Evolutionary conservation across 768 basidiomycete genomes (phyloP).

Genomic region (Lentinula sp.): DNA sequence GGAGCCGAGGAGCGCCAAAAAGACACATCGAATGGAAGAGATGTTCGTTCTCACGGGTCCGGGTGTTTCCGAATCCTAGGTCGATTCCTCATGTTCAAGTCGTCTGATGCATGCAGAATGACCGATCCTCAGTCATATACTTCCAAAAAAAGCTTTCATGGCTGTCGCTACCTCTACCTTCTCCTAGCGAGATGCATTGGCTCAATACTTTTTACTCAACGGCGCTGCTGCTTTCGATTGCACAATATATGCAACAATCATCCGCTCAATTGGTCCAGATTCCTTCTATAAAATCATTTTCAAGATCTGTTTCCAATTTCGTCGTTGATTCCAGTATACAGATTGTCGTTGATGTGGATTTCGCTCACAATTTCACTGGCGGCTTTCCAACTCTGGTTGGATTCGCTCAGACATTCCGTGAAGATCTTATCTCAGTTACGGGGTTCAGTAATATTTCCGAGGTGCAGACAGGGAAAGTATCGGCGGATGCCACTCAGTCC

Average conservation of each 20-base stretch:
- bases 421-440: conserved; percentile 25
- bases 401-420: conserved; percentile 30
- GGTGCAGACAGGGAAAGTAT: conserved; percentile 5
- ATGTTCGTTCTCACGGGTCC: too few relatives aligned
- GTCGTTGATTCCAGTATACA: conserved; percentile 20
- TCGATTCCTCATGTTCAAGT: too few relatives aligned
- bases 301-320: conserved; percentile 19
- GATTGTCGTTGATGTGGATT: conserved; percentile 29
- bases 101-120: not conserved
- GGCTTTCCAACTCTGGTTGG: conserved; percentile 21
- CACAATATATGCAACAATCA: not conserved
- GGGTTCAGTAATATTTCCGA: conserved; percentile 20
- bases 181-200: too few relatives aligned
- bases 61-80: too few relatives aligned
- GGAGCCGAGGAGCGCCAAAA: too few relatives aligned
- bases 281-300: conserved; percentile 29
- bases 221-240: not conserved
- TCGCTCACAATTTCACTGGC: conserved; percentile 4
- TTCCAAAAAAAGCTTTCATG: too few relatives aligned
- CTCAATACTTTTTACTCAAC: too few relatives aligned
- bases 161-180: too few relatives aligned
- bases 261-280: conserved; percentile 20
- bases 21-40: too few relatives aligned
- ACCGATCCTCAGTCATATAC: too few relatives aligned
- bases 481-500: conserved; percentile 4